phyloP scores from a whole-genome alignment of 345 rosid species.

The Eutrema japonicum region DNA sequence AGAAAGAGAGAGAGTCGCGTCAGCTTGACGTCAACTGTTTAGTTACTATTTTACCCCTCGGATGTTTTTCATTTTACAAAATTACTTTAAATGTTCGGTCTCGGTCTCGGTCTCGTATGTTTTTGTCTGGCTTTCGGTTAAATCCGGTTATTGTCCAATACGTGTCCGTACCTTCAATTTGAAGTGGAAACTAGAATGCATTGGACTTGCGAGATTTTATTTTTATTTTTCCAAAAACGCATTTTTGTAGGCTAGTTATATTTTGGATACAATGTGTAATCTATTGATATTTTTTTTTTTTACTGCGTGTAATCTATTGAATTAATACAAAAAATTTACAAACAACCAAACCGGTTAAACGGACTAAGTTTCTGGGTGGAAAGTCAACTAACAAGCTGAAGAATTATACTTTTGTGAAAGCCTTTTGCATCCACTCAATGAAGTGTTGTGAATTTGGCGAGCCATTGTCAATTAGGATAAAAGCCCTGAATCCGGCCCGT shows the following conservation, averaged over 20 bases:
- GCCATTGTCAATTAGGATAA: too few relatives aligned
- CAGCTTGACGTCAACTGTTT: conserved; percentile 29
- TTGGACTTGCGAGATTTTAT: background rate
- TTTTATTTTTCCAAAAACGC: too few relatives aligned
- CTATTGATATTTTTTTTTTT: background rate
- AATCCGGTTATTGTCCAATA: background rate
- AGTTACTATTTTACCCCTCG: conserved; percentile 8
- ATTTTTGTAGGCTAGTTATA: too few relatives aligned
- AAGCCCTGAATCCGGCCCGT: too few relatives aligned
- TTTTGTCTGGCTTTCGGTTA: background rate
- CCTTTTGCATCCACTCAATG: too few relatives aligned
- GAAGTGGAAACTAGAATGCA: background rate
- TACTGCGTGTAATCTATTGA: too few relatives aligned
- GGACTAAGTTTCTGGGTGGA: background rate
- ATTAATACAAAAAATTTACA: background rate
- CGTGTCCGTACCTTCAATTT: background rate
- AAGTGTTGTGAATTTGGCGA: background rate
- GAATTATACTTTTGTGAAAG: background rate
- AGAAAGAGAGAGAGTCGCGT: conserved; percentile 34
- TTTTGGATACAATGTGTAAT: background rate
- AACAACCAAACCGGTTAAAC: background rate
- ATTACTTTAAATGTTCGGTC: background rate
- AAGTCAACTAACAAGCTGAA: background rate
- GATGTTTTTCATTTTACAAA: background rate
- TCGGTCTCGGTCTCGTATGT: too few relatives aligned